phyloP scores from a whole-genome alignment of 345 rosid genomes.

The Eucalyptus guilfoylei region DNA sequence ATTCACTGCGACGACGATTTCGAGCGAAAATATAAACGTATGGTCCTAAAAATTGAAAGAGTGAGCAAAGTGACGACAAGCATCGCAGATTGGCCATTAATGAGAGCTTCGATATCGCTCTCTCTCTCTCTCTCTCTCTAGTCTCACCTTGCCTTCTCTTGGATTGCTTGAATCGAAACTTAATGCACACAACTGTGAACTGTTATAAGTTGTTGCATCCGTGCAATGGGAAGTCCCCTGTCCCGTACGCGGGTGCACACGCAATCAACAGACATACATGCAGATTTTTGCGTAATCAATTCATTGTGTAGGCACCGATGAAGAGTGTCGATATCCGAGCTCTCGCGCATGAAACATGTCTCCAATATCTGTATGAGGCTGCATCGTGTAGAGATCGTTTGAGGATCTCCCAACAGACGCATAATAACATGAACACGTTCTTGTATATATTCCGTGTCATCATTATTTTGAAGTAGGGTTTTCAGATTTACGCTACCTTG shows the following conservation, averaged over 20 bases:
- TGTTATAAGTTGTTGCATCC: background rate
- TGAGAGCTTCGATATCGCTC: background rate
- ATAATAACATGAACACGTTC: background rate
- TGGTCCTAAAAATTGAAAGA: background rate
- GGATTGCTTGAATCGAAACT: background rate
- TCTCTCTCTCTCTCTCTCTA: background rate
- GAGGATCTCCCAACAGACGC: background rate
- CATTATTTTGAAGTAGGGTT: background rate
- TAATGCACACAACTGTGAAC: background rate
- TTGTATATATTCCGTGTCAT: background rate
- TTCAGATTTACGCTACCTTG: background rate
- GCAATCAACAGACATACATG: background rate
- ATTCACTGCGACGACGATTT: background rate
- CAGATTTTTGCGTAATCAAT: background rate
- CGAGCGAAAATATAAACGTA: background rate
- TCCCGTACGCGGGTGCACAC: background rate
- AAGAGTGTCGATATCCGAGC: background rate
- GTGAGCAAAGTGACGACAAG: background rate
- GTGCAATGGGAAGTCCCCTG: background rate
- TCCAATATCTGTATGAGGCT: background rate
- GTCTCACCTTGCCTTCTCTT: background rate
- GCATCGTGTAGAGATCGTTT: background rate
- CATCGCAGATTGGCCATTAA: background rate
- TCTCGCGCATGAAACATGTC: background rate
- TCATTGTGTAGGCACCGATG: background rate